phyloP scores from a whole-genome alignment of 768 basidiomycete species.

The Russula earlei region DNA sequence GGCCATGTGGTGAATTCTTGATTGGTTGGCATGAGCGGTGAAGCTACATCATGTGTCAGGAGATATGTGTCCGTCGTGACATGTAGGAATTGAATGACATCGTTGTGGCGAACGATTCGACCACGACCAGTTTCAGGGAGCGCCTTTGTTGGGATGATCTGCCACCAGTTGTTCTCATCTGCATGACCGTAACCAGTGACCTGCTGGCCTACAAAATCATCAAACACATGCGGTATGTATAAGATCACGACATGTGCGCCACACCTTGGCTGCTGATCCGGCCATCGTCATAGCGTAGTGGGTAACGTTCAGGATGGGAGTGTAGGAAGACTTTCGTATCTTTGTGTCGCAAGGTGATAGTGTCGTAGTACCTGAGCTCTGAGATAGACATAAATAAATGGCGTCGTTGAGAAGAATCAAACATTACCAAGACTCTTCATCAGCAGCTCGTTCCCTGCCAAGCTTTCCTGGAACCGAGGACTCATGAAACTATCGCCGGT shows the following conservation, averaged over 20 bases:
- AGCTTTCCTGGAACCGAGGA: conserved; percentile 94
- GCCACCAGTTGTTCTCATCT: conserved; percentile 94
- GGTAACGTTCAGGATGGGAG: conserved; percentile 86
- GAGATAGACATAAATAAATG: conserved; percentile 8
- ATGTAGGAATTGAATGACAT: conserved; percentile 83
- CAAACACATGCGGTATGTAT: neutral
- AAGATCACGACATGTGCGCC: neutral
- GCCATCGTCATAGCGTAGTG: conserved; percentile 89
- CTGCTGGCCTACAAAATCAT: conserved; percentile 60
- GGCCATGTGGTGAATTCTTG: conserved; percentile 96
- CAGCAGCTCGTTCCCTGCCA: conserved; percentile 84
- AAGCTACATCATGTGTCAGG: conserved; percentile 95
- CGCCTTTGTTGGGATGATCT: conserved; percentile 89
- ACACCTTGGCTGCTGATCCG: conserved; percentile 88
- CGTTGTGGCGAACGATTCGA: conserved; percentile 82
- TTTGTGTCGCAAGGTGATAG: conserved; percentile 79
- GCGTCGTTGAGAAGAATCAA: conserved; percentile 1
- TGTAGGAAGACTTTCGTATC: conserved; percentile 91
- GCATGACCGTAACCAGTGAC: conserved; percentile 93
- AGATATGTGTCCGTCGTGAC: conserved; percentile 74
- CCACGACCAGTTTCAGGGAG: conserved; percentile 91
- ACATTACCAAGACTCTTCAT: conserved; percentile 79
- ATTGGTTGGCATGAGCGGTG: conserved; percentile 93
- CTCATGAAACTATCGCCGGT: conserved; percentile 97
- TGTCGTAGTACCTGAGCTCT: conserved; percentile 95